Evolutionary conservation across 2,329 filamentous ascomycete species (phyloP).

Genomic region (Apiospora sp.): DNA sequence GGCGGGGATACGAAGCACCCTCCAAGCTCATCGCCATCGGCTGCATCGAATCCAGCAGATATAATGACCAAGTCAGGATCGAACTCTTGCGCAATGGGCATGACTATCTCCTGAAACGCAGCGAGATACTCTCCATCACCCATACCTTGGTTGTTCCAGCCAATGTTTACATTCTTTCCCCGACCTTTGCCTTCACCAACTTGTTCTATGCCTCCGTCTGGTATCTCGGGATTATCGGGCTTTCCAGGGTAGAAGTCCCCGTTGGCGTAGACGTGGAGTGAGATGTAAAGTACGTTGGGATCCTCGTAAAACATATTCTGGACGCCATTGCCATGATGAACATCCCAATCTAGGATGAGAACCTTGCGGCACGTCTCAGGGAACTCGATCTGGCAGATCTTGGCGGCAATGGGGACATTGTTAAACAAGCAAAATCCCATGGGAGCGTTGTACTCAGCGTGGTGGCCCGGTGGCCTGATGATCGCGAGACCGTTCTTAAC

Average conservation of each 20-base stretch:
- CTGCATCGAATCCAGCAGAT: constrained; percentile 95
- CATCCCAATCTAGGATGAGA: constrained; percentile 91
- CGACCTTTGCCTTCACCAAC: constrained; percentile 63
- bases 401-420: constrained; percentile 93
- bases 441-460: constrained; percentile 84
- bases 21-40: constrained; percentile 89
- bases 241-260: constrained; percentile 85
- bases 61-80: constrained; percentile 94
- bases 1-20: constrained; percentile 90
- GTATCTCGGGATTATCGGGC: constrained; percentile 62
- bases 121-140: constrained; percentile 97
- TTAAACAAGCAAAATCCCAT: constrained; percentile 99
- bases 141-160: constrained; percentile 79
- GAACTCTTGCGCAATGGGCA: constrained; percentile 95
- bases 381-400: constrained; percentile 83
- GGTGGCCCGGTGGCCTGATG: constrained; percentile 93
- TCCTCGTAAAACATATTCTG: constrained; percentile 97
- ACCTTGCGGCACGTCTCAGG: constrained; percentile 86
- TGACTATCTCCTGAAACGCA: constrained; percentile 93
- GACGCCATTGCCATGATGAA: constrained; percentile 85
- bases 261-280: constrained; percentile 85
- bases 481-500: constrained; percentile 97
- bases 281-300: constrained; percentile 95
- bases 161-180: constrained; percentile 72
- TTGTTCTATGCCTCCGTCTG: constrained; percentile 68